Percentiles rank a stretch among this genome's conserved stretches.
These are phyloP conservation scores for Pyricularia grisea DNA, from an alignment of 2,329 filamentous ascomycete genomes.

Conservation along the genomic window DNA sequence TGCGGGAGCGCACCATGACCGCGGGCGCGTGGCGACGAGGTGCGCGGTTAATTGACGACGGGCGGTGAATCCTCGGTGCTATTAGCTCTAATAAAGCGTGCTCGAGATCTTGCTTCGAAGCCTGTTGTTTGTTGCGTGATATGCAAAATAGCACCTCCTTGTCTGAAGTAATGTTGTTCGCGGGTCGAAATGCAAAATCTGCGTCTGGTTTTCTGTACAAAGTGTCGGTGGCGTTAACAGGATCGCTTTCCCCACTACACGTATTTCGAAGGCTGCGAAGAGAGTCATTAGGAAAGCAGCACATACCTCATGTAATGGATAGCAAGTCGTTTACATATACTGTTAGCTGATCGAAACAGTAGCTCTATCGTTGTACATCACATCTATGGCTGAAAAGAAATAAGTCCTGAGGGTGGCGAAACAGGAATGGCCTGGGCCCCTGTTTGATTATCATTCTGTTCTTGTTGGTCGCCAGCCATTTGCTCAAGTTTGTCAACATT, in stretches of 20 bases:
- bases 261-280: background rate
- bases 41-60: slow-evolving; percentile 5
- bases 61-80: slow-evolving; percentile 13
- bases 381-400: background rate
- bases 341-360: background rate
- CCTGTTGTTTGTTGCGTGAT: background rate
- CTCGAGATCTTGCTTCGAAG: slow-evolving; percentile 8
- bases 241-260: background rate
- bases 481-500: background rate
- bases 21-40: background rate
- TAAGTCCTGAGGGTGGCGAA: background rate
- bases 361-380: background rate
- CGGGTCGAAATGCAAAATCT: slow-evolving; percentile 16
- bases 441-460: background rate
- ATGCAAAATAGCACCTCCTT: slow-evolving; percentile 2
- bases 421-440: background rate
- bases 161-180: slow-evolving; percentile 14
- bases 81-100: slow-evolving; percentile 16
- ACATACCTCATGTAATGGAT: background rate
- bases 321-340: background rate
- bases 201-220: slow-evolving; percentile 15
- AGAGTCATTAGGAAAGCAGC: background rate
- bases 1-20: slow-evolving; percentile 17
- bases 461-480: background rate
- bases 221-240: background rate